Percentiles rank a stretch among this genome's conserved stretches.
phyloP scores from a whole-genome alignment of 2,329 filamentous ascomycete genomes.

The Pseudogymnoascus sp. region DNA sequence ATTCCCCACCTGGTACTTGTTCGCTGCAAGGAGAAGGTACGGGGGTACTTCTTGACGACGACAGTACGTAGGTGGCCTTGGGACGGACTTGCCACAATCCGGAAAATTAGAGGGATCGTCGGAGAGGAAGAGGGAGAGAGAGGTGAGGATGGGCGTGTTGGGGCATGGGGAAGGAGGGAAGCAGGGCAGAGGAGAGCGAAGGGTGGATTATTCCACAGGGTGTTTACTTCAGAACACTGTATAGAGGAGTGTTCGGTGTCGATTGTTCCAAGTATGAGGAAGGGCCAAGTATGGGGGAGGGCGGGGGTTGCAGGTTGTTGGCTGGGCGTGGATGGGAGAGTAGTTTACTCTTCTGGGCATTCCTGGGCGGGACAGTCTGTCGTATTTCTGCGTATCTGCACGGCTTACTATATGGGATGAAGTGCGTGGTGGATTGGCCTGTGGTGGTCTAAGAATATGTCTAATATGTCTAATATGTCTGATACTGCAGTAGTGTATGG shows the following conservation, averaged over 20 bases:
- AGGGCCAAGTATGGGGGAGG: background rate
- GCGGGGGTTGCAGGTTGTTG: background rate
- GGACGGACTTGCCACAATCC: background rate
- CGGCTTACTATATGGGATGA: background rate
- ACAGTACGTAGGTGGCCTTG: no score
- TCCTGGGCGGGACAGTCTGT: no score
- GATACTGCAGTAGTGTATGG: background rate
- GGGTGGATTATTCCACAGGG: background rate
- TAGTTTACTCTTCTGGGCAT: no score
- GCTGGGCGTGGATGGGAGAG: no score
- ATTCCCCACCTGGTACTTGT: background rate
- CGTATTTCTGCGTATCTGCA: background rate
- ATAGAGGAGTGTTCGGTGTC: background rate
- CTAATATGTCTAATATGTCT: no score
- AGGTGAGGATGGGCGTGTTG: background rate
- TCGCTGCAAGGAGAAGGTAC: background rate
- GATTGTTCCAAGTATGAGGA: background rate
- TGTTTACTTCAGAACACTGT: background rate
- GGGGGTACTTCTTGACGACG: background rate
- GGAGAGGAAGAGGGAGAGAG: background rate
- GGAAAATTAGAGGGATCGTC: background rate
- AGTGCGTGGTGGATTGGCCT: background rate
- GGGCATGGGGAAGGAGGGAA: background rate
- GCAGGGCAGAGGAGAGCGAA: background rate
- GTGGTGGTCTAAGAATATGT: background rate